These are phyloP conservation scores for Daedaleopsis nitida DNA, from an alignment of 768 basidiomycete species.

Conservation along the genomic window DNA sequence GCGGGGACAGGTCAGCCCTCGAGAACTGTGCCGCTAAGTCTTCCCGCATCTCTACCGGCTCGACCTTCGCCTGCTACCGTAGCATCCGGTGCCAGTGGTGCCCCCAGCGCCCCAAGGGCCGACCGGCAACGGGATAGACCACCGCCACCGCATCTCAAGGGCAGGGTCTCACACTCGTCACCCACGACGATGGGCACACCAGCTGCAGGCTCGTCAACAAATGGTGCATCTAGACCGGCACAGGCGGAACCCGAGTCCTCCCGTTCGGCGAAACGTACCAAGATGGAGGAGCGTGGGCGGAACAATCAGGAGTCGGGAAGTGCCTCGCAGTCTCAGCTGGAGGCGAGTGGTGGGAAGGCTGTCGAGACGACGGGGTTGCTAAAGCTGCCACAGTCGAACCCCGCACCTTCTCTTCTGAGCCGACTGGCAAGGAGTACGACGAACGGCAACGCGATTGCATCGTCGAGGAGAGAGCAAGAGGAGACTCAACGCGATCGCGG, in stretches of 20 bases:
- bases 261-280: conserved; percentile 13
- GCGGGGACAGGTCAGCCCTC: neutral
- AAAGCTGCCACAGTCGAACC: neutral
- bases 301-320: neutral
- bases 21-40: neutral
- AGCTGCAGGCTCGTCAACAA: neutral
- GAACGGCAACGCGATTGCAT: conserved; percentile 5
- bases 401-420: conserved; percentile 27
- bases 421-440: conserved; percentile 17
- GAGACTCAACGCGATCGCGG: neutral
- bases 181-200: neutral
- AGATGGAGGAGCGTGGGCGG: conserved; percentile 5
- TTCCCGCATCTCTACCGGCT: conserved; percentile 7
- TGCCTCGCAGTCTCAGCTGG: neutral
- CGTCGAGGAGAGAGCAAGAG: conserved; percentile 5
- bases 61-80: conserved; percentile 1
- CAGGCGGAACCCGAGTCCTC: neutral
- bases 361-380: neutral
- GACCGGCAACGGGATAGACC: conserved; percentile 11
- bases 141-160: conserved; percentile 2
- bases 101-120: neutral
- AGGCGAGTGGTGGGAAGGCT: neutral
- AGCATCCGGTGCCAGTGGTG: conserved; percentile 1
- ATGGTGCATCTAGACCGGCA: neutral
- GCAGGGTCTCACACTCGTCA: neutral